Evolutionary conservation across 2,329 filamentous ascomycete genomes (phyloP).

Genomic region (Paramyrothecium sp.): DNA sequence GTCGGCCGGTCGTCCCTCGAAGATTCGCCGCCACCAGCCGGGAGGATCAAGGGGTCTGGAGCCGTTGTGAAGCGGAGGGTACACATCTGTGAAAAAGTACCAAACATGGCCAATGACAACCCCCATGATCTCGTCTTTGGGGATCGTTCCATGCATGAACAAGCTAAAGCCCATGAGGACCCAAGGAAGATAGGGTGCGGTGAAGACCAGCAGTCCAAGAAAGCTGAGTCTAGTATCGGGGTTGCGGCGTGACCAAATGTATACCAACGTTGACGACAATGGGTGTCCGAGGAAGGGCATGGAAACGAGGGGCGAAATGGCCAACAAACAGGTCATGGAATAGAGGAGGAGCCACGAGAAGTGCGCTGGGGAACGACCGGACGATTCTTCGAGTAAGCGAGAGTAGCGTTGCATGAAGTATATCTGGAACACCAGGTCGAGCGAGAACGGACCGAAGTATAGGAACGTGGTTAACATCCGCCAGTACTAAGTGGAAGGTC

Average conservation of each 20-base stretch:
- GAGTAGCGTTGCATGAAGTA: constrained; percentile 98
- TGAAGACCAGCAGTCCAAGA: constrained; percentile 85
- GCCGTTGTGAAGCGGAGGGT: constrained; percentile 84
- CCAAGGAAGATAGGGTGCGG: constrained; percentile 93
- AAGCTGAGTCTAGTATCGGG: constrained; percentile 89
- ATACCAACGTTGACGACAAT: constrained; percentile 88
- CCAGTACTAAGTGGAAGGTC: constrained; percentile 70
- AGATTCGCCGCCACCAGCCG: constrained; percentile 83
- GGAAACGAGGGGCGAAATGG: constrained; percentile 81
- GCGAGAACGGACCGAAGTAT: constrained; percentile 91
- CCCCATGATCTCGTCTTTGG: constrained; percentile 94
- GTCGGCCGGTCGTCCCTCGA: constrained; percentile 57
- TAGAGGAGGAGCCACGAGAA: constrained; percentile 95
- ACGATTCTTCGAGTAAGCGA: constrained; percentile 89
- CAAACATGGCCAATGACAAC: constrained; percentile 93
- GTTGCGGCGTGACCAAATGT: constrained; percentile 96
- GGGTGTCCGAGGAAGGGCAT: constrained; percentile 95
- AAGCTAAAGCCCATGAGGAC: constrained; percentile 91
- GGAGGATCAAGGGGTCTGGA: constrained; percentile 87
- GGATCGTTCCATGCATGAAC: constrained; percentile 83
- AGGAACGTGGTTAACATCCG: constrained; percentile 93
- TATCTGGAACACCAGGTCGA: constrained; percentile 95
- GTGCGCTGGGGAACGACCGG: constrained; percentile 85
- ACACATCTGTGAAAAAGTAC: constrained; percentile 98
- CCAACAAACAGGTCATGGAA: constrained; percentile 74